phyloP scores from a whole-genome alignment of 805 yeast genomes.

The Dipodascus geniculatus region DNA sequence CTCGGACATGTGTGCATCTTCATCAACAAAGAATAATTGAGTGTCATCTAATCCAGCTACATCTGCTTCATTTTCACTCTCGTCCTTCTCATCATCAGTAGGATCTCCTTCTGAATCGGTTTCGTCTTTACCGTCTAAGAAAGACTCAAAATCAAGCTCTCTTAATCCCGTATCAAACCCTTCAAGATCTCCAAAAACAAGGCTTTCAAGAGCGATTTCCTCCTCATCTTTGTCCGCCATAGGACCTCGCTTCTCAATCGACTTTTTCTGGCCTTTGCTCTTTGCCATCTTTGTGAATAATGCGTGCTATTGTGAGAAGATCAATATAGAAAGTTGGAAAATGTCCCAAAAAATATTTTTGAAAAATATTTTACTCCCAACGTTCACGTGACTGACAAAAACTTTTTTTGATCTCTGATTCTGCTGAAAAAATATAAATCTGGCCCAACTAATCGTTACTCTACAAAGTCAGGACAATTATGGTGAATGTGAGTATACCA shows the following conservation, averaged over 20 bases:
- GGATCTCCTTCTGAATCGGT: conserved; percentile 36
- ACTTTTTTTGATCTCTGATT: background rate
- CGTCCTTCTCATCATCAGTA: conserved; percentile 26
- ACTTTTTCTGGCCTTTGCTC: conserved; percentile 10
- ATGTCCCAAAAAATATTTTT: conserved; percentile 7
- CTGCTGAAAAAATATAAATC: too few species aligned
- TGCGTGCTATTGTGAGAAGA: background rate
- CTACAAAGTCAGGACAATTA: too few species aligned
- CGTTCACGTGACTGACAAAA: background rate
- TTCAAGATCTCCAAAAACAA: conserved; percentile 81
- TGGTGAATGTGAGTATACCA: conserved; percentile 1
- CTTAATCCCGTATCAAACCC: conserved; percentile 59
- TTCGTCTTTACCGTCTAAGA: conserved; percentile 26
- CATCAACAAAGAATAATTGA: conserved; percentile 45
- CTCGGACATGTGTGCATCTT: conserved; percentile 26
- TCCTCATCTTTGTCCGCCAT: conserved; percentile 64
- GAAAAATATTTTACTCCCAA: conserved; percentile 1
- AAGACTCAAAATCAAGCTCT: conserved; percentile 42
- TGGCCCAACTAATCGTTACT: too few species aligned
- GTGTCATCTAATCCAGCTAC: conserved; percentile 32
- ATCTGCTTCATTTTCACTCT: conserved; percentile 25
- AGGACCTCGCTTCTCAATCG: conserved; percentile 28
- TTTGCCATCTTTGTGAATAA: conserved; percentile 2
- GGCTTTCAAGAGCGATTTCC: conserved; percentile 64
- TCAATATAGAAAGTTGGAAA: conserved; percentile 5